These are phyloP conservation scores for Omphalotus guepiniiformis DNA, from an alignment of 768 basidiomycete species.

Conservation along the genomic window DNA sequence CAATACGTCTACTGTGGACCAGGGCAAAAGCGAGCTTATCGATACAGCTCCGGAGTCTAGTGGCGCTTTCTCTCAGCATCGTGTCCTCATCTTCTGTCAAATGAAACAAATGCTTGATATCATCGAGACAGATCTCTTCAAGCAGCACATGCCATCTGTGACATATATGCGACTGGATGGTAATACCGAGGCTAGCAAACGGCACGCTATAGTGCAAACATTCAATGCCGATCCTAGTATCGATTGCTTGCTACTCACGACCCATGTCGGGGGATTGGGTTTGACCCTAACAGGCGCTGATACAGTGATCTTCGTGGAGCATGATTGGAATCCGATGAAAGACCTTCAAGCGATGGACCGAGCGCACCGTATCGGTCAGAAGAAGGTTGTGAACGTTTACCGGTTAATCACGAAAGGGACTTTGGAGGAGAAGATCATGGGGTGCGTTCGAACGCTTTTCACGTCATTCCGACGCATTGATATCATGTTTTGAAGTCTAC, in stretches of 20 bases:
- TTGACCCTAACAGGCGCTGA: slow-evolving; percentile 96
- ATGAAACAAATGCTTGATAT: slow-evolving; percentile 99
- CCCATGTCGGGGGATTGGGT: slow-evolving; percentile 94
- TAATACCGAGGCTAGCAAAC: slow-evolving; percentile 85
- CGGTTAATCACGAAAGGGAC: slow-evolving; percentile 96
- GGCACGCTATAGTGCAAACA: slow-evolving; percentile 95
- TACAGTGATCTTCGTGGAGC: slow-evolving; percentile 98
- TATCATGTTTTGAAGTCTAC: slow-evolving; percentile 51
- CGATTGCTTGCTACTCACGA: slow-evolving; percentile 92
- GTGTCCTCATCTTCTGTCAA: slow-evolving; percentile 99
- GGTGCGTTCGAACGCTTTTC: slow-evolving; percentile 48
- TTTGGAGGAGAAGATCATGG: slow-evolving; percentile 99
- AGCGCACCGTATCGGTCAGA: slow-evolving; percentile 96
- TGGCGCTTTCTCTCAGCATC: slow-evolving; percentile 83
- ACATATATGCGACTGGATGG: slow-evolving; percentile 99
- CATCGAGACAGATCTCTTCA: slow-evolving; percentile 92
- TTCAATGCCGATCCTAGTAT: slow-evolving; percentile 98
- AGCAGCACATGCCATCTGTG: slow-evolving; percentile 87
- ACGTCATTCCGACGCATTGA: neutral
- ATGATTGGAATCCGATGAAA: slow-evolving; percentile 99
- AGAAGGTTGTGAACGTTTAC: slow-evolving; percentile 98
- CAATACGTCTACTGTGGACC: slow-evolving; percentile 38
- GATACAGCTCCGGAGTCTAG: slow-evolving; percentile 50
- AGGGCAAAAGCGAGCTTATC: slow-evolving; percentile 62
- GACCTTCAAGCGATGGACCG: slow-evolving; percentile 99